Conservation (phyloP, 192 early-diverging fungal genomes). For the Backusella psychrophila region DNA sequence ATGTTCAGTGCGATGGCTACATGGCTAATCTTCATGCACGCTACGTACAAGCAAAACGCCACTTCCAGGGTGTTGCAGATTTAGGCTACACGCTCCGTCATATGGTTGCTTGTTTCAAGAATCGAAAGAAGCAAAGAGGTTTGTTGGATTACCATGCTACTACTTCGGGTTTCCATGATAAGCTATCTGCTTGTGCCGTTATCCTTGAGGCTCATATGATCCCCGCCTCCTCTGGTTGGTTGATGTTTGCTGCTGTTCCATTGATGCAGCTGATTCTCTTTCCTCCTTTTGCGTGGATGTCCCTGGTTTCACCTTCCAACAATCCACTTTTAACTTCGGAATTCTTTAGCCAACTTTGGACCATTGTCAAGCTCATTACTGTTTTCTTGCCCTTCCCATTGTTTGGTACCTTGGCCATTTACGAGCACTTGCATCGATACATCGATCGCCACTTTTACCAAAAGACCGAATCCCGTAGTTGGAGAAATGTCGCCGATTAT, state of each 20-base stretch:
- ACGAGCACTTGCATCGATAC: conserved; percentile 42
- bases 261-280: conserved; percentile 44
- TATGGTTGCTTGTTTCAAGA: conserved; percentile 28
- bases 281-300: conserved; percentile 28
- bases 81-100: conserved; percentile 49
- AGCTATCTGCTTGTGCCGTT: conserved; percentile 37
- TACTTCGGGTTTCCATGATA: conserved; percentile 29
- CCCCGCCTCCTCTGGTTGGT: conserved; percentile 48
- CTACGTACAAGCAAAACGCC: conserved; percentile 68
- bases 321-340: conserved; percentile 42
- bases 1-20: conserved; percentile 54
- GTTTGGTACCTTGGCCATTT: conserved; percentile 38
- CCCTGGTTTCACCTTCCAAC: conserved; percentile 19
- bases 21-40: conserved; percentile 55
- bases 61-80: conserved; percentile 73
- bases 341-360: conserved; percentile 40
- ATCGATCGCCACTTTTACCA: conserved; percentile 41
- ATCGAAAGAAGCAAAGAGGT: neutral
- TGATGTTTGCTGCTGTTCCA: conserved; percentile 54
- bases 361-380: conserved; percentile 38
- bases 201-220: conserved; percentile 56
- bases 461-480: conserved; percentile 33
- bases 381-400: conserved; percentile 43
- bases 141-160: conserved; percentile 3
- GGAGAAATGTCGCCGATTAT: conserved; percentile 40